Base-by-base conservation (phyloP, 176 grass and related monocot genomes). In the Poa annua region DNA sequence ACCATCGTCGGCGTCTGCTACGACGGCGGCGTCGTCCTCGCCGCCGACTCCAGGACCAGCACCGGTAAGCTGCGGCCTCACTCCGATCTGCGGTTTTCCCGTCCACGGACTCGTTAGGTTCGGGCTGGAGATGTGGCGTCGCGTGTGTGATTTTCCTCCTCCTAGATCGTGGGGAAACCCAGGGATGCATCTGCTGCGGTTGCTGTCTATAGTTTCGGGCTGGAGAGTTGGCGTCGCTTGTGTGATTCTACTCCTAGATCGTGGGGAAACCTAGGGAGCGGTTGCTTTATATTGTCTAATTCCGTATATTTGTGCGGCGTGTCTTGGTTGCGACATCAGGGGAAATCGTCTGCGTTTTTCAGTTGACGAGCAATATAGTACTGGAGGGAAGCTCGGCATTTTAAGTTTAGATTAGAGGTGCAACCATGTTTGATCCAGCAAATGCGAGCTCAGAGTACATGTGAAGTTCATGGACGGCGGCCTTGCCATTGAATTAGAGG, bases 41-140 rank as follows among this genome's bases (percentile, higher is more conserved):
- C 87, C 21, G 96, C 96, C 45, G 93, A 99, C 75, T 99, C 93
- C 66, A 90, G 96, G 63, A 99, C 96, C 77, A 99, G 93, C 87
- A 99, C 93, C 2, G 93, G 96, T 99, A 36, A 35, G 51, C 26
- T 6, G 44, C 62, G 41, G 8, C 2, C 12, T 36, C 24, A 15
- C 11, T 2, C 33, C 35, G 4, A 59, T 75, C 56, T 36, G 20
- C 6, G 81, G 14, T 84, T 51, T 8, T 2, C 1, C 15, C 19
- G 11, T 24, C 5, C 65, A 5, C 13, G 11, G 13, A 48, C 8
- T 2, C 44, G 32, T 71, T 71, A 13, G 76, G 66, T 85, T 52
- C 35, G 16, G 1, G 20, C 3, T 16, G 3, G 42, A 50, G 50
- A 5, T 7, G 42, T 3, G 11, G 17, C 22, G n/a, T 72, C 66